phyloP scores from a whole-genome alignment of 148 eudicot genomes.

The Persicaria tinctoria region DNA sequence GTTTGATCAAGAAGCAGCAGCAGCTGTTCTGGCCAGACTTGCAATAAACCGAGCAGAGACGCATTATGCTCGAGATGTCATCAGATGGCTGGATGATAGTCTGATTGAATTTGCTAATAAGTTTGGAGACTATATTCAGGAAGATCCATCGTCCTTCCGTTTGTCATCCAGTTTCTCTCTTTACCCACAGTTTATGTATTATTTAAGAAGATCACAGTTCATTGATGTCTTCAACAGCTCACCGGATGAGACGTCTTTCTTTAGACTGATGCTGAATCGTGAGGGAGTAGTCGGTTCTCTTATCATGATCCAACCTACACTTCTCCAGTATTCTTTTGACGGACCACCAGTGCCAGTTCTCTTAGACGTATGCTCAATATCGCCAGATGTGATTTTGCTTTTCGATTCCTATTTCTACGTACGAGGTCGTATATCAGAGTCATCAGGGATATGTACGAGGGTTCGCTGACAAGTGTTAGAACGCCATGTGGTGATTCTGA shows the following conservation, averaged over 20 bases:
- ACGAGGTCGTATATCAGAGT: too few relatives aligned
- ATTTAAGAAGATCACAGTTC: constrained; percentile 85
- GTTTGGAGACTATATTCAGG: constrained; percentile 80
- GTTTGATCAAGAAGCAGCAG: constrained; percentile 96
- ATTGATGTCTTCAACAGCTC: constrained; percentile 83
- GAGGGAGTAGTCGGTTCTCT: constrained; percentile 86
- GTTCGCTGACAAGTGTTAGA: too few relatives aligned
- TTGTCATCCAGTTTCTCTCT: constrained; percentile 83
- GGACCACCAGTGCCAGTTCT: constrained; percentile 91
- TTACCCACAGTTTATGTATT: constrained; percentile 90
- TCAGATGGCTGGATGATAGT: constrained; percentile 78
- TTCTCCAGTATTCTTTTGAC: constrained; percentile 82
- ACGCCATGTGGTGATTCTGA: too few relatives aligned
- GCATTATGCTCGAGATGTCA: constrained; percentile 56
- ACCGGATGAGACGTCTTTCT: constrained; percentile 92
- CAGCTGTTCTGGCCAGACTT: constrained; percentile 73
- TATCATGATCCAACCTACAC: constrained; percentile 93
- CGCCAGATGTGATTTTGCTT: constrained; percentile 79
- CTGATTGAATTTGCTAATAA: constrained; percentile 61
- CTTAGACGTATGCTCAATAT: constrained; percentile 74
- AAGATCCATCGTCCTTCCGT: constrained; percentile 87
- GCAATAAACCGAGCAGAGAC: constrained; percentile 58
- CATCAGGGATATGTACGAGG: too few relatives aligned
- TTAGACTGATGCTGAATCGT: constrained; percentile 78
- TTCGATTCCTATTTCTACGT: constrained; percentile 89